phyloP scores from a whole-genome alignment of 2,329 filamentous ascomycete species.

The Cercospora brassicicola region DNA sequence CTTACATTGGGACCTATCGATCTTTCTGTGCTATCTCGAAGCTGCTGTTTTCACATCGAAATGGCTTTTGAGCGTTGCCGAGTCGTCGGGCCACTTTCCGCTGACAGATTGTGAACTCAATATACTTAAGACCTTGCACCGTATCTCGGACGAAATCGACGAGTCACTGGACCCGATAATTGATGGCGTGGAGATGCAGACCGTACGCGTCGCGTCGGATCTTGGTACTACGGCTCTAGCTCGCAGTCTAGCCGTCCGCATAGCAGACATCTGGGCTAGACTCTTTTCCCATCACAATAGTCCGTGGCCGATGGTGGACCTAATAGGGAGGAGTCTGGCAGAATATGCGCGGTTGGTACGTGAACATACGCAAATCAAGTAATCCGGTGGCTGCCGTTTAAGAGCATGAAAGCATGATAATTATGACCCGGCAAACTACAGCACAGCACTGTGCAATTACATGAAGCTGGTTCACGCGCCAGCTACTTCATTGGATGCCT shows the following conservation, averaged over 20 bases:
- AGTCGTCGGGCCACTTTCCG: background rate
- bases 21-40: slow-evolving; percentile 4
- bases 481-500: background rate
- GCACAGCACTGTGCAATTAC: background rate
- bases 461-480: background rate
- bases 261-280: background rate
- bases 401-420: background rate
- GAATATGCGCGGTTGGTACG: background rate
- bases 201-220: background rate
- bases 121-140: background rate
- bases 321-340: slow-evolving; percentile 1
- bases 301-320: slow-evolving; percentile 6
- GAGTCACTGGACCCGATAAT: slow-evolving; percentile 1
- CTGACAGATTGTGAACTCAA: slow-evolving; percentile 3
- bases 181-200: background rate
- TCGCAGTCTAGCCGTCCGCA: background rate
- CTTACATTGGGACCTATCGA: slow-evolving; percentile 5
- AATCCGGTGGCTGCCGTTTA: background rate
- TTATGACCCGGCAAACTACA: background rate
- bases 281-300: slow-evolving; percentile 2
- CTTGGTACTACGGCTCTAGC: background rate
- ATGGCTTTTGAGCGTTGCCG: slow-evolving; percentile 3
- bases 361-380: background rate
- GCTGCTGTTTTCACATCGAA: slow-evolving; percentile 6
- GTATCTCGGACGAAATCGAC: background rate